A percentile compares a stretch with the other conserved stretches of the same genome.
Evolutionary conservation across 176 grass and related monocot genomes (phyloP).

Genomic region (Guadua angustifolia): DNA sequence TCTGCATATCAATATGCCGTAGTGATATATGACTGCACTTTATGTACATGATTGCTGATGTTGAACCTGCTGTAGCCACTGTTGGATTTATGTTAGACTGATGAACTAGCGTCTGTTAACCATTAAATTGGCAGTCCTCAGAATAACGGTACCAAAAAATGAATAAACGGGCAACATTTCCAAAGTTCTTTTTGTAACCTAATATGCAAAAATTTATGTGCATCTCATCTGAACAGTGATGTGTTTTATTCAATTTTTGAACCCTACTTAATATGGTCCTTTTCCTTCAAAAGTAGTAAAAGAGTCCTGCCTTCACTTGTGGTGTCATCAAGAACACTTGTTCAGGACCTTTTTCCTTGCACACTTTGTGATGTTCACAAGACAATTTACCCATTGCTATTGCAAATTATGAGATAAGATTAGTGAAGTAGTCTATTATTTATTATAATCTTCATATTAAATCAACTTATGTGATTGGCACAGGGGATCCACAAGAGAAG

Average conservation of each 20-base stretch:
- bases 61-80: background rate
- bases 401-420: background rate
- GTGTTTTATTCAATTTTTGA: conserved; percentile 7
- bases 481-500: conserved; percentile 66
- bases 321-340: background rate
- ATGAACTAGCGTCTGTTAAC: background rate
- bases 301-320: background rate
- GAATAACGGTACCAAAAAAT: background rate
- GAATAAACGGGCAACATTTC: background rate
- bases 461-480: conserved; percentile 12
- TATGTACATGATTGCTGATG: background rate
- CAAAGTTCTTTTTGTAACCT: too few species aligned
- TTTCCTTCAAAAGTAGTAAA: conserved; percentile 10
- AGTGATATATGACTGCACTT: background rate
- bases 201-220: background rate
- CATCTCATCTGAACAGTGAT: background rate
- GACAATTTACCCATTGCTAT: conserved; percentile 14
- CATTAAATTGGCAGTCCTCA: background rate
- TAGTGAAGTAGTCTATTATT: background rate
- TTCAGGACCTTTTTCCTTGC: background rate
- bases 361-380: too few species aligned
- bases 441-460: background rate
- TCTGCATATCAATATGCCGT: background rate
- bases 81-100: background rate
- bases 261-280: background rate